Evolutionary conservation across 2,329 filamentous ascomycete species (phyloP).

Genomic region (Claviceps sp.): DNA sequence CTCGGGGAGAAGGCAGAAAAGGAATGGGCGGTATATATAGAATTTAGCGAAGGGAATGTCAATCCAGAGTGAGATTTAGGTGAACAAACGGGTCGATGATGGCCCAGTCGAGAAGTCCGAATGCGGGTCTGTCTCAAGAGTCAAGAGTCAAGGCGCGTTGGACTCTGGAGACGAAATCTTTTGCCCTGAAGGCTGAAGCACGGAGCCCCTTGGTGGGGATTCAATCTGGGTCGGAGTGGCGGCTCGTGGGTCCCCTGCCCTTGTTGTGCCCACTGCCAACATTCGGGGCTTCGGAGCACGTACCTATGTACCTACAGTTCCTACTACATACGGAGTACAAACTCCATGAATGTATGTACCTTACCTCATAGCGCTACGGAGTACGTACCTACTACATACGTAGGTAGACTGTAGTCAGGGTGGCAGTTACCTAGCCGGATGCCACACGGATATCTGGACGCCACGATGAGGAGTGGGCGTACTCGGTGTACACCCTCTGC

Average conservation of each 20-base stretch:
- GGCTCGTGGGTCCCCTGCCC: not conserved
- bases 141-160: not conserved
- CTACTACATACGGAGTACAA: too few species aligned
- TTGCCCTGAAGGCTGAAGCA: slow-evolving; percentile 1
- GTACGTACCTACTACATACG: too few species aligned
- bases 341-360: too few species aligned
- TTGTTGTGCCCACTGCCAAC: not conserved
- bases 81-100: not conserved
- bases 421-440: not conserved
- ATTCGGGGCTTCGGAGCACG: too few species aligned
- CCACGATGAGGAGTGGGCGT: not conserved
- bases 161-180: not conserved
- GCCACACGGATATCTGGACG: not conserved
- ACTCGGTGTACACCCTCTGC: not conserved
- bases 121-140: not conserved
- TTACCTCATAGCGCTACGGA: too few species aligned
- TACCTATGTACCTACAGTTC: too few species aligned
- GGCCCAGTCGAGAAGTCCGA: not conserved
- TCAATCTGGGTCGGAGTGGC: slow-evolving; percentile 4
- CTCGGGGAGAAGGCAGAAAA: not conserved
- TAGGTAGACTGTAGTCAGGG: not conserved
- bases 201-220: not conserved
- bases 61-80: not conserved
- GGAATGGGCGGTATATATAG: not conserved
- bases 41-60: not conserved